These are phyloP conservation scores for Pseudogymnoascus sp. DNA, from an alignment of 2,329 filamentous ascomycete species.

Conservation along the genomic window DNA sequence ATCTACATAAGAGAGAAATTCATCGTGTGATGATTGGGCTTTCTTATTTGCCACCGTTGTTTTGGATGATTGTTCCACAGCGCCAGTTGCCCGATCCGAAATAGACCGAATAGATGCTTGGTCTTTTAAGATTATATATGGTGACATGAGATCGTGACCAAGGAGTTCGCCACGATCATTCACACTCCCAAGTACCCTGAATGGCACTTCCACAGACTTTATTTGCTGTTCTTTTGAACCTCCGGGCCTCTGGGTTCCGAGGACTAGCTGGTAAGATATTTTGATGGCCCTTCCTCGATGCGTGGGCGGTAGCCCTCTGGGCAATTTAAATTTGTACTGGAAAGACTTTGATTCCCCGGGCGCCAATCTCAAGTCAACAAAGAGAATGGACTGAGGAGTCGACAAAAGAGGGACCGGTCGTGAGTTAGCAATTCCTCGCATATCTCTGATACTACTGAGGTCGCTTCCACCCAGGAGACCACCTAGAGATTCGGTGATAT, in stretches of 20 bases:
- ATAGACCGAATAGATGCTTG: conserved; percentile 46
- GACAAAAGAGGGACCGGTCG: conserved; percentile 87
- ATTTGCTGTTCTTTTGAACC: conserved; percentile 74
- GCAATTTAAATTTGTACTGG: conserved; percentile 79
- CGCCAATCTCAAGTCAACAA: conserved; percentile 81
- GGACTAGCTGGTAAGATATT: conserved; percentile 81
- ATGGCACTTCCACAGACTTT: conserved; percentile 85
- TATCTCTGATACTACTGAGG: conserved; percentile 89
- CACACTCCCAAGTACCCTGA: conserved; percentile 87
- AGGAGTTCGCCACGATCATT: conserved; percentile 82
- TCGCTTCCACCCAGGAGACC: conserved; percentile 81
- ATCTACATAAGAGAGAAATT: conserved; percentile 72
- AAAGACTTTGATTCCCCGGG: conserved; percentile 86
- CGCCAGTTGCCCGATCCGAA: conserved; percentile 19
- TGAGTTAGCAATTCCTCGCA: conserved; percentile 79
- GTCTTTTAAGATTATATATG: conserved; percentile 83
- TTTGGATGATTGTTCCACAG: conserved; percentile 14
- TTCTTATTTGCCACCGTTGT: conserved; percentile 23
- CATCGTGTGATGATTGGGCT: conserved; percentile 41
- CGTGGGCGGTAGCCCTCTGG: conserved; percentile 80
- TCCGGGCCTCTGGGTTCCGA: conserved; percentile 83
- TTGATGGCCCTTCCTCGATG: conserved; percentile 92
- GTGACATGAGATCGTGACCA: conserved; percentile 89
- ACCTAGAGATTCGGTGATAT: conserved; percentile 78
- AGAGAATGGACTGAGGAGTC: conserved; percentile 90